Percentiles rank a stretch among this genome's conserved stretches.
Conservation (phyloP, 257 asterid species). For the Solanum bulbocastanum region DNA sequence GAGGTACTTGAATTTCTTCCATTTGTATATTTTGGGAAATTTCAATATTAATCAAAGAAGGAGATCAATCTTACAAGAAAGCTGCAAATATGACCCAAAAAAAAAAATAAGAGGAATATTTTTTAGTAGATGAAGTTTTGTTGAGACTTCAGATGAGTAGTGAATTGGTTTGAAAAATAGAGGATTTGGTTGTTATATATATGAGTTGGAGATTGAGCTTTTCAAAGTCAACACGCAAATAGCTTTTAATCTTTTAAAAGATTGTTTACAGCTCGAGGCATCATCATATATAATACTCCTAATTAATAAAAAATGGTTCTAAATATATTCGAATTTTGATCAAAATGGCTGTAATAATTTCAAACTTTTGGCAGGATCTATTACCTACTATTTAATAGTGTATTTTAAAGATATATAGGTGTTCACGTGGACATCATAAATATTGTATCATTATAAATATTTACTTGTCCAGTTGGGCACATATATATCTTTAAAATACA, state of each 20-base stretch:
- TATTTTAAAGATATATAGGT: no score
- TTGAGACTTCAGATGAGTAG: neutral
- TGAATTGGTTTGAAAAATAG: conserved; percentile 15
- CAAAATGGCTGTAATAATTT: no score
- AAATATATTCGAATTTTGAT: no score
- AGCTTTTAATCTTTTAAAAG: neutral
- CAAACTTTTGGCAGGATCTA: no score
- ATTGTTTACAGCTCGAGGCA: neutral
- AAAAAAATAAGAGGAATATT: neutral
- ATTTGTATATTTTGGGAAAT: conserved; percentile 7
- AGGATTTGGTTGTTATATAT: neutral
- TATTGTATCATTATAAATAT: no score
- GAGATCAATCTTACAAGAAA: neutral
- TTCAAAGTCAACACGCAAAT: conserved; percentile 45
- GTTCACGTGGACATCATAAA: no score
- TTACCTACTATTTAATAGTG: no score
- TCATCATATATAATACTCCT: neutral
- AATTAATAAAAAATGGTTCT: no score
- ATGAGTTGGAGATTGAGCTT: neutral
- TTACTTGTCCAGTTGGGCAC: no score
- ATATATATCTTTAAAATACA: no score
- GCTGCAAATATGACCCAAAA: neutral
- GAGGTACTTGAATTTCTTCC: conserved; percentile 57
- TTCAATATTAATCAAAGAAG: neutral
- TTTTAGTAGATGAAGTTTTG: neutral